Base-by-base conservation (phyloP, 257 asterid genomes). In the Solanum pimpinellifolium region DNA sequence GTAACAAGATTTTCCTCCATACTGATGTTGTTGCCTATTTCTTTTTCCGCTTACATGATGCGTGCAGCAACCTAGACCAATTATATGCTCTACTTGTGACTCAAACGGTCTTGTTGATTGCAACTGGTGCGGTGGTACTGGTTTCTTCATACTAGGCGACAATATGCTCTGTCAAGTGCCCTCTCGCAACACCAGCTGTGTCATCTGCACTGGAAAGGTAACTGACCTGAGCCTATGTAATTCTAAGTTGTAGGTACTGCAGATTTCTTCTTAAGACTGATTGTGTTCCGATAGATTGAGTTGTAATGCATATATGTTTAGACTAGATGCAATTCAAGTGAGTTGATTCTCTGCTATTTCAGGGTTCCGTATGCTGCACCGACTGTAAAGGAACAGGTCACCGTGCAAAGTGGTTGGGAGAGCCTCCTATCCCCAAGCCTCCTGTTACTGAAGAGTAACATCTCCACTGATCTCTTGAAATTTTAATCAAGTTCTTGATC, bases 121-220 rank as follows among this genome's bases (percentile, higher is more conserved):
- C 93, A 93, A 93, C 88, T 95, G 99, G 98, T 97, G 99, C 39
- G 90, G 91, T 27, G 99, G 99, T 80, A 97, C 99, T 18, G 98
- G 98, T 82, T 97, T 94, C 94, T 97, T 97, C 94, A 93, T 94
- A 86, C 91, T 95, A 56, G 98, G 99, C 23, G 98, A 97, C 85
- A 97, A 97, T 93, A 97, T 95, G 98, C 37, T 95, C 90, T 95
- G 99, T 86, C 95, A 97, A 92, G 97, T 97, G 83, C 98, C 98
- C 82, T 95, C 99, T 27, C 92, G 95, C 87, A 95, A 93, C 91
- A 94, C 98, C 0, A 89, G 94, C 9, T 97, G 98, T 89, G 95
- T 95, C 85, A 95, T 94, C 60, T 95, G 99, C 75, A 88, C 92
- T 4, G 98, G 97, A 88, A 94, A 95, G 97, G 98, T 95, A 91